Conservation (phyloP, 768 basidiomycete genomes). For the Tylopilus intermedius region DNA sequence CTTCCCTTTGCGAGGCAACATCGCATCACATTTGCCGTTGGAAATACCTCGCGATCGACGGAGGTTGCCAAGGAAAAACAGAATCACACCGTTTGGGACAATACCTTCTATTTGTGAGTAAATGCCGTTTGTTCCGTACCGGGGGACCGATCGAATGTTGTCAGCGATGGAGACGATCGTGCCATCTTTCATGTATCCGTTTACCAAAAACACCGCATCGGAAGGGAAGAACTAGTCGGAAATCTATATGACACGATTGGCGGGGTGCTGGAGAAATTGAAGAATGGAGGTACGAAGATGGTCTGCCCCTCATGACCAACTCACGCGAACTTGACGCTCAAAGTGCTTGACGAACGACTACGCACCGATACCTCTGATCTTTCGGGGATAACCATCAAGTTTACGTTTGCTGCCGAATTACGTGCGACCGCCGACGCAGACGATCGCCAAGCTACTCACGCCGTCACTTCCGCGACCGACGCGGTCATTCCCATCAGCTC, state of each 20-base stretch:
- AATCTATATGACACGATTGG: too few species aligned
- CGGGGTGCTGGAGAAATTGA: not conserved
- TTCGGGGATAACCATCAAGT: not conserved
- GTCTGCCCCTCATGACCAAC: not conserved
- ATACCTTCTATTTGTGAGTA: too few species aligned
- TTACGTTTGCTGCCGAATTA: not conserved
- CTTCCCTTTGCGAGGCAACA: not conserved
- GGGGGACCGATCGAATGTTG: too few species aligned
- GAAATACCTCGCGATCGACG: too few species aligned
- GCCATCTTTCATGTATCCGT: too few species aligned
- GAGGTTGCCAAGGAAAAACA: too few species aligned
- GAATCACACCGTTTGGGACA: too few species aligned
- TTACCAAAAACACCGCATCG: too few species aligned
- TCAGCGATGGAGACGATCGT: too few species aligned
- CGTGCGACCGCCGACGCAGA: not conserved
- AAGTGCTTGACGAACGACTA: not conserved
- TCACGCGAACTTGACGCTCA: not conserved
- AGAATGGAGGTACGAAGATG: not conserved
- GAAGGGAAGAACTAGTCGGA: too few species aligned
- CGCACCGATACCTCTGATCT: not conserved
- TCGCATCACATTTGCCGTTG: too few species aligned
- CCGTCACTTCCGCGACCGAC: not conserved
- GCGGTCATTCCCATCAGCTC: not conserved
- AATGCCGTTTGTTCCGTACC: too few species aligned
- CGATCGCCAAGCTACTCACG: not conserved